Percentiles rank a stretch among this genome's conserved stretches.
These are phyloP conservation scores for Neonectria hederae DNA, from an alignment of 2,329 filamentous ascomycete genomes.

Conservation along the genomic window DNA sequence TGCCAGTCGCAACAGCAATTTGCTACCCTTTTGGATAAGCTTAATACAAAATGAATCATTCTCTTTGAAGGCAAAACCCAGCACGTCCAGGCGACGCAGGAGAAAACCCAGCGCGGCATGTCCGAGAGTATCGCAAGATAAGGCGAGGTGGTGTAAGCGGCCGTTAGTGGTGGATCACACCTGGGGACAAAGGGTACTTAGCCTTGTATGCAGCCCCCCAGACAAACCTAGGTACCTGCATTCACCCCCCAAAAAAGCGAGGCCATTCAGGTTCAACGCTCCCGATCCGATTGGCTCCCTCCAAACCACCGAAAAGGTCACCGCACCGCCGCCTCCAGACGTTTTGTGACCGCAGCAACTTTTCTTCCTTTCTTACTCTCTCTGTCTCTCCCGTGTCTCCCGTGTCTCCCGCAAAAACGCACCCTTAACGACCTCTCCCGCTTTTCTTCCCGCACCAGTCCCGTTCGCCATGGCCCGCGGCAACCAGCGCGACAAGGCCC, in stretches of 20 bases:
- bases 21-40: neutral
- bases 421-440: neutral
- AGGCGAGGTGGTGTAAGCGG: slow-evolving; percentile 11
- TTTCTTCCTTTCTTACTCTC: neutral
- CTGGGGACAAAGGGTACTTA: slow-evolving; percentile 14
- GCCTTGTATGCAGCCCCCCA: neutral
- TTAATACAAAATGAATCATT: neutral
- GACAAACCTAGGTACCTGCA: slow-evolving; percentile 20
- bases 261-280: slow-evolving; percentile 12
- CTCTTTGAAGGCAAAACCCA: neutral
- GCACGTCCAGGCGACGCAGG: neutral
- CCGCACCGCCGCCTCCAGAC: slow-evolving; percentile 30
- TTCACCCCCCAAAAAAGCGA: slow-evolving; percentile 19
- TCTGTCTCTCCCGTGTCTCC: neutral
- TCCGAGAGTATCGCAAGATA: neutral
- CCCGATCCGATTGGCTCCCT: slow-evolving; percentile 32
- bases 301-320: slow-evolving; percentile 17
- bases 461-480: slow-evolving; percentile 79
- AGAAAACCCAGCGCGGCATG: neutral
- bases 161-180: slow-evolving; percentile 6
- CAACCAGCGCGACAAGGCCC: slow-evolving; percentile 94
- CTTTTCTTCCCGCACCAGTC: neutral
- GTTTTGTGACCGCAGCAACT: slow-evolving; percentile 8
- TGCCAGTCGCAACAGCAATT: neutral
- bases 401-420: neutral